Evolutionary conservation across 2,329 filamentous ascomycete species (phyloP).

Genomic region (Nemania abortiva): DNA sequence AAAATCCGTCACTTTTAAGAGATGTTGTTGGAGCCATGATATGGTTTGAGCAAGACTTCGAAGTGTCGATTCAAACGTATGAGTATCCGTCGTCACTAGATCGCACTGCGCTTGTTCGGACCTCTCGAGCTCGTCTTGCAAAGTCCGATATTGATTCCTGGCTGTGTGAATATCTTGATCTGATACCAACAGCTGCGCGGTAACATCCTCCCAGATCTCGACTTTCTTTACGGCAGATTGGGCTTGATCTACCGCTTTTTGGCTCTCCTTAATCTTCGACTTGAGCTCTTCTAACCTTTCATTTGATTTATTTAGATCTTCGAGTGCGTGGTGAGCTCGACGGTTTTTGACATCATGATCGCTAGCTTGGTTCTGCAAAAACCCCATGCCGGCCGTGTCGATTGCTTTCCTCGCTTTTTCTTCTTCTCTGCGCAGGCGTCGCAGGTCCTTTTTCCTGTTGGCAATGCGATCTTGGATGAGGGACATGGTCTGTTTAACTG

Average conservation of each 20-base stretch:
- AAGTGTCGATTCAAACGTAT: slow-evolving; percentile 14
- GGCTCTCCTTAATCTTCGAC: slow-evolving; percentile 19
- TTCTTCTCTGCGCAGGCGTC: slow-evolving; percentile 25
- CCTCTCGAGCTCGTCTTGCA: slow-evolving; percentile 16
- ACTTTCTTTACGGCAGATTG: slow-evolving; percentile 24
- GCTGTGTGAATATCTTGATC: slow-evolving; percentile 5
- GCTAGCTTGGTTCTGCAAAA: neutral
- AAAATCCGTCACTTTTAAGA: neutral
- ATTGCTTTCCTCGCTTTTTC: slow-evolving; percentile 22
- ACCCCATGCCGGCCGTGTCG: neutral
- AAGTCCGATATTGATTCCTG: slow-evolving; percentile 2
- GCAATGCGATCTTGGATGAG: slow-evolving; percentile 27
- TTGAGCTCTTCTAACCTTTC: slow-evolving; percentile 22
- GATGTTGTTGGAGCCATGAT: slow-evolving; percentile 21
- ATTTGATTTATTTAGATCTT: neutral
- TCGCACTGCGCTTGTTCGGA: neutral
- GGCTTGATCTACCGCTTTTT: slow-evolving; percentile 26
- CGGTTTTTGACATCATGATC: neutral
- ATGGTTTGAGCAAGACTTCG: slow-evolving; percentile 18
- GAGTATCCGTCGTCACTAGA: slow-evolving; percentile 10
- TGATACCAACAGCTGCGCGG: neutral
- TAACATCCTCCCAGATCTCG: slow-evolving; percentile 22
- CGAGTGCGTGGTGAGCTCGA: neutral
- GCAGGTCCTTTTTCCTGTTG: slow-evolving; percentile 16
- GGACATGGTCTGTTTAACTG: slow-evolving; percentile 34